Evolutionary conservation across 2,329 filamentous ascomycete genomes (phyloP).

Genomic region (Pleurostoma richardsiae): DNA sequence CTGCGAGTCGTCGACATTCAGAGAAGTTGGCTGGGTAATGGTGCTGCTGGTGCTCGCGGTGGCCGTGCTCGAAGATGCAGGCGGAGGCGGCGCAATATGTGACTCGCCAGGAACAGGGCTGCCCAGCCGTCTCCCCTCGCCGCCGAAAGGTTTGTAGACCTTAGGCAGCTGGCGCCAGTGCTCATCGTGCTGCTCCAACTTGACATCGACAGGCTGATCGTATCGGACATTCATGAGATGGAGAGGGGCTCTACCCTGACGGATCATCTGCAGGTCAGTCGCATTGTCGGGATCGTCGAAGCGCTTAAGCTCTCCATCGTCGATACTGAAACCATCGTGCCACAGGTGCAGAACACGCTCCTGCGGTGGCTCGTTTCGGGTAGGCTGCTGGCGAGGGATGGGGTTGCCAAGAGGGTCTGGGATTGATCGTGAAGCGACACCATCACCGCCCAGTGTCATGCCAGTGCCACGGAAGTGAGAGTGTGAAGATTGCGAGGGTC

Average conservation of each 20-base stretch:
- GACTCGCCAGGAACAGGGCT: slow-evolving; percentile 66
- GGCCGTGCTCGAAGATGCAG: slow-evolving; percentile 12
- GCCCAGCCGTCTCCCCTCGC: slow-evolving; percentile 68
- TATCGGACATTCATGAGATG: slow-evolving; percentile 72
- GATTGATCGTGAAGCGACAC: slow-evolving; percentile 63
- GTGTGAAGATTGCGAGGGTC: slow-evolving; percentile 34
- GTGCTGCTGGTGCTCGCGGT: slow-evolving; percentile 12
- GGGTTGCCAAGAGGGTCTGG: slow-evolving; percentile 49
- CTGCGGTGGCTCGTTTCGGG: slow-evolving; percentile 41
- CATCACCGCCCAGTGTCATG: slow-evolving; percentile 74
- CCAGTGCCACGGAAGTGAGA: slow-evolving; percentile 64
- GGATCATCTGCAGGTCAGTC: slow-evolving; percentile 68
- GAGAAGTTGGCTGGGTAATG: slow-evolving; percentile 22
- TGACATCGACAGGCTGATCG: slow-evolving; percentile 73
- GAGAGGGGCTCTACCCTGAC: slow-evolving; percentile 69
- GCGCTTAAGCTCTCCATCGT: slow-evolving; percentile 71
- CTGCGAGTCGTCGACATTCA: slow-evolving; percentile 56
- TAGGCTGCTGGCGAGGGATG: slow-evolving; percentile 21
- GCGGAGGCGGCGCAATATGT: slow-evolving; percentile 12
- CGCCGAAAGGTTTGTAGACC: slow-evolving; percentile 71
- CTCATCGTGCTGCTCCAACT: slow-evolving; percentile 70
- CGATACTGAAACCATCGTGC: slow-evolving; percentile 80
- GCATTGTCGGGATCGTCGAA: slow-evolving; percentile 77
- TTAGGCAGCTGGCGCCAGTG: slow-evolving; percentile 69
- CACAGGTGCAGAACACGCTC: slow-evolving; percentile 73